Conservation (phyloP, 805 yeast genomes). For the Kodamaea sagamina region DNA sequence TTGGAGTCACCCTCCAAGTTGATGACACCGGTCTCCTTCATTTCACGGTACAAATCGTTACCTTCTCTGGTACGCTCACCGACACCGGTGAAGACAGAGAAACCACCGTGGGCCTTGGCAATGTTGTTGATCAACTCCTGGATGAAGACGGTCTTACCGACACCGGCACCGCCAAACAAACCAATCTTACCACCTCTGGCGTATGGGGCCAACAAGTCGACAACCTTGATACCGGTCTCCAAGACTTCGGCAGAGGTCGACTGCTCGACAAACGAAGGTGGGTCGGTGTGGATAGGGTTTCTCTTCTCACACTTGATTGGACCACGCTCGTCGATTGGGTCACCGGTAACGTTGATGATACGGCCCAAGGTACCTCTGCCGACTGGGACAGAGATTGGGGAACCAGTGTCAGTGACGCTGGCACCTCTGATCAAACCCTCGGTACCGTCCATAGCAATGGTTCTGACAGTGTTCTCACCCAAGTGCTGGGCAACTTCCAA, state of each 20-base stretch:
- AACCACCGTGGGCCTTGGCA: conserved; percentile 99
- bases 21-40: conserved; percentile 99
- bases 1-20: conserved; percentile 99
- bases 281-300: conserved; percentile 99
- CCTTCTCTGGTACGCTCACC: conserved; percentile 99
- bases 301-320: conserved; percentile 90
- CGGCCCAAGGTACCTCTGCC: conserved; percentile 99
- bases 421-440: conserved; percentile 99
- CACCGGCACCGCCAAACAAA: conserved; percentile 99
- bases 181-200: conserved; percentile 99
- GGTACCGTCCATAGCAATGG: conserved; percentile 99
- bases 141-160: conserved; percentile 99
- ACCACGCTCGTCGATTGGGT: conserved; percentile 99
- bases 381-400: conserved; percentile 98
- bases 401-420: conserved; percentile 88
- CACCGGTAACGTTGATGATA: conserved; percentile 97
- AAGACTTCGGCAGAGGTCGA: conserved; percentile 97
- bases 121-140: conserved; percentile 99
- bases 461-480: conserved; percentile 99
- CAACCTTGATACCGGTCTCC: conserved; percentile 99
- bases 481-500: conserved; percentile 99
- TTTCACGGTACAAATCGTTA: conserved; percentile 99
- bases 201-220: conserved; percentile 97
- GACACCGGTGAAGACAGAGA: conserved; percentile 99
- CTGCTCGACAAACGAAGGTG: conserved; percentile 95